Conservation (phyloP, 768 basidiomycete genomes). For the Auricularia cornea region DNA sequence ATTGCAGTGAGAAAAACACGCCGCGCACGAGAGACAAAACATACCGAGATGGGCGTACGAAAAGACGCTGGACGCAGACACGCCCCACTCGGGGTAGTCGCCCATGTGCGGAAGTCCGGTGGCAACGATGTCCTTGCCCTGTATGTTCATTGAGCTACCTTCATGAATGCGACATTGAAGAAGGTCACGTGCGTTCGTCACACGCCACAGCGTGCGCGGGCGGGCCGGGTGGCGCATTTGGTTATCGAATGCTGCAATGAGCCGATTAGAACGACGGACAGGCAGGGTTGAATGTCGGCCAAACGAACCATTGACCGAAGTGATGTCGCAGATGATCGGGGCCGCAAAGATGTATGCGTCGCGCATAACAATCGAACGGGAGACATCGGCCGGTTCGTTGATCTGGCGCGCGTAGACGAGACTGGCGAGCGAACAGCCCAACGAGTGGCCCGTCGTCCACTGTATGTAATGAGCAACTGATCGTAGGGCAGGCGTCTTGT, state of each 20-base stretch:
- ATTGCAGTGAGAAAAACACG: slow-evolving; percentile 1
- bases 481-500: background rate
- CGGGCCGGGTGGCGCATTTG: slow-evolving; percentile 12
- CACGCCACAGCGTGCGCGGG: slow-evolving; percentile 13
- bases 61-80: slow-evolving; percentile 12
- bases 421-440: slow-evolving; percentile 14
- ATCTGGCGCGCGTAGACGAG: slow-evolving; percentile 14
- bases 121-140: slow-evolving; percentile 11
- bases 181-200: slow-evolving; percentile 10
- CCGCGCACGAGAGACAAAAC: background rate
- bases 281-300: background rate
- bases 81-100: slow-evolving; percentile 10
- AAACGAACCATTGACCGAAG: slow-evolving; percentile 10
- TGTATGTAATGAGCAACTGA: background rate
- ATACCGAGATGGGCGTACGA: slow-evolving; percentile 8
- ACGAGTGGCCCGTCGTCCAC: slow-evolving; percentile 14
- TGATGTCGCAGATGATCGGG: slow-evolving; percentile 14
- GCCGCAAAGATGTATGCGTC: slow-evolving; percentile 15
- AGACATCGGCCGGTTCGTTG: slow-evolving; percentile 11
- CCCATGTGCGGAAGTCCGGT: slow-evolving; percentile 11
- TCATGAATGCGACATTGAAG: background rate
- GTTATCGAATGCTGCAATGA: slow-evolving; percentile 12
- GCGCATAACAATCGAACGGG: slow-evolving; percentile 6
- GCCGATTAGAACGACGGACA: too few species aligned
- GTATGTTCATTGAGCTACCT: background rate